phyloP scores from a whole-genome alignment of 140 eudicot genomes.

The Anethum foeniculum region DNA sequence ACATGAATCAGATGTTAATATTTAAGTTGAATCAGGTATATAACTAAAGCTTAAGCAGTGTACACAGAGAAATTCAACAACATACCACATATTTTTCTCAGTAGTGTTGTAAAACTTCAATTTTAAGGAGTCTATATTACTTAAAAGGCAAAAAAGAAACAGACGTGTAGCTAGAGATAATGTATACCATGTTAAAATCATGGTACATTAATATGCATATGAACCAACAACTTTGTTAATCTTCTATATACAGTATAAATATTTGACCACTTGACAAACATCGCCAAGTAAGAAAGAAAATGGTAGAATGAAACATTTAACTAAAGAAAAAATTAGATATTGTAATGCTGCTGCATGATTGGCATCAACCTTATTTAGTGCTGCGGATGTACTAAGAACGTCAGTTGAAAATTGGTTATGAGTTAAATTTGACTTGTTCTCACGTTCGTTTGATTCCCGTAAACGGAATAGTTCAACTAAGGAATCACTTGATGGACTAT shows the following conservation, averaged over 20 bases:
- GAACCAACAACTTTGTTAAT: neutral
- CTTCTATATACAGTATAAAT: neutral
- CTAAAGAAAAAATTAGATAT: slow-evolving; percentile 21
- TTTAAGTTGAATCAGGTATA: neutral
- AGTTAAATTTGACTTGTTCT: slow-evolving; percentile 19
- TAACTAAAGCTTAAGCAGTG: neutral
- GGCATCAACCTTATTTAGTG: slow-evolving; percentile 22
- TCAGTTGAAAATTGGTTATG: slow-evolving; percentile 24
- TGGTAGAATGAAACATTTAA: neutral
- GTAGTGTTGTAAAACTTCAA: neutral
- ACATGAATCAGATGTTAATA: neutral
- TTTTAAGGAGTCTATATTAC: neutral
- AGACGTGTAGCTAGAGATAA: neutral
- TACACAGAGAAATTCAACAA: neutral
- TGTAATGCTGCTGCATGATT: slow-evolving; percentile 22
- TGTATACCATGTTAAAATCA: neutral
- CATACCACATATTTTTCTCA: neutral
- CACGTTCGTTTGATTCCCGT: slow-evolving; percentile 21
- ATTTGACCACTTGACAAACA: neutral
- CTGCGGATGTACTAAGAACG: slow-evolving; percentile 28
- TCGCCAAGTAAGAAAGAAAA: neutral
- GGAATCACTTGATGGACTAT: slow-evolving; percentile 37
- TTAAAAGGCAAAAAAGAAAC: neutral
- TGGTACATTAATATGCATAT: neutral
- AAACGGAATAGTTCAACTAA: slow-evolving; percentile 56